phyloP scores from a whole-genome alignment of 2,329 filamentous ascomycete species.

The Pseudogymnoascus sp. region DNA sequence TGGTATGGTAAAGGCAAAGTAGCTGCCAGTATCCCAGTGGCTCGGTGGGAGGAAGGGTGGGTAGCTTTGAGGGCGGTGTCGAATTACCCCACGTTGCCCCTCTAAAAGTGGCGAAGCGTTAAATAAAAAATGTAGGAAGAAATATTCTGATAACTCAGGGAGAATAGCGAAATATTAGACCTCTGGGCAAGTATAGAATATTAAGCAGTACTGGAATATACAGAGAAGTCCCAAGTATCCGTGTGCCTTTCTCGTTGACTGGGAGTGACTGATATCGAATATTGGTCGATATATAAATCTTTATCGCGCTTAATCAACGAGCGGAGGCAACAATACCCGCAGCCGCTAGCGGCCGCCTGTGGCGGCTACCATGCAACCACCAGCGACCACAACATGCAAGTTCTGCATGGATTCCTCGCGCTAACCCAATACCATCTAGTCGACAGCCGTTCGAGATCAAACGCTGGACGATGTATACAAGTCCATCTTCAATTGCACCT shows the following conservation, averaged over 20 bases:
- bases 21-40: background rate
- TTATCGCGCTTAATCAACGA: constrained; percentile 8
- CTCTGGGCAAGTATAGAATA: background rate
- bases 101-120: background rate
- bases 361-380: constrained; percentile 5
- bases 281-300: constrained; percentile 1
- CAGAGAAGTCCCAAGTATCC: background rate
- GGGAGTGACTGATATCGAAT: background rate
- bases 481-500: constrained; percentile 3
- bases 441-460: constrained; percentile 6
- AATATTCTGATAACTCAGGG: background rate
- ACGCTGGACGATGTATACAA: constrained; percentile 8
- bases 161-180: background rate
- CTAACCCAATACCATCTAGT: background rate
- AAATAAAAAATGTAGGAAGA: background rate
- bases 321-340: constrained; percentile 2
- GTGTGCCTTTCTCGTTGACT: background rate
- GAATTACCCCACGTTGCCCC: constrained; percentile 6
- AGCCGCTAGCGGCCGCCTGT: constrained; percentile 1
- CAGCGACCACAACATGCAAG: constrained; percentile 7
- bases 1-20: background rate
- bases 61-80: background rate
- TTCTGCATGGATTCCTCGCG: background rate
- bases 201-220: background rate
- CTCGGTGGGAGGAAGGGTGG: too few species aligned